Evolutionary conservation across 2,329 filamentous ascomycete genomes (phyloP), one percentile per base, ranked within the genome.

Genomic region (Trichophyton simii): DNA sequence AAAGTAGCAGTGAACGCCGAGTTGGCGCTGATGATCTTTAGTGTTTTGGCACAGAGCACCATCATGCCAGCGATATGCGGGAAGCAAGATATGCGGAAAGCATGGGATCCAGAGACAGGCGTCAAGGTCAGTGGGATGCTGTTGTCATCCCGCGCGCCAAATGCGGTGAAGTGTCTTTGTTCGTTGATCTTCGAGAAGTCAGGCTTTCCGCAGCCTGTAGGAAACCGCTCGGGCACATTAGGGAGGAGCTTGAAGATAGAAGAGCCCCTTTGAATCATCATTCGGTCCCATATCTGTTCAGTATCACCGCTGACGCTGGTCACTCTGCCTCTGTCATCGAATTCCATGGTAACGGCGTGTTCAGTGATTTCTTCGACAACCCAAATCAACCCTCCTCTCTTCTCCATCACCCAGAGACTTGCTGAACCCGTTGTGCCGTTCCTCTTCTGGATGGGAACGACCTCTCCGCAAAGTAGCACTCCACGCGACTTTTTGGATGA

Each of bases 391-490:
- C 92, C 91, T 59, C 90, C 86, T 57, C 87, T 84, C 75, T 99
- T 99, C 74, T 99, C 94, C 77, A 99, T 99, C 2, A 99, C 94
- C 94, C 94, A 99, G 44, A 99, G 78, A 74, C 91, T 97, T 42
- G 94, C 94, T 62, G 94, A 91, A 1, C 94, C 94, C 3, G 87
- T 92, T 9, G 87, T 83, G 3, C 94, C 94, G 69, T 99, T 96
- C 63, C 94, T 85, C 75, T 97, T 99, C 72, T 91, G 88, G 63
- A 99, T 99, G 0, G 94, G 94, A 18, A 99, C 90, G n/a, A 99
- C 92, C 72, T 99, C 94, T 50, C 94, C 94, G 67, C 94, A 99
- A 0, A 99, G 81, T 59, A 99, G 75, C 28, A 99, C 94, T 2
- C 92, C 92, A 67, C 91, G 82, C 25, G 90, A 95, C 66, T 89